Base-by-base conservation (phyloP, 2,329 filamentous ascomycete species). In the Exophiala calicioides region DNA sequence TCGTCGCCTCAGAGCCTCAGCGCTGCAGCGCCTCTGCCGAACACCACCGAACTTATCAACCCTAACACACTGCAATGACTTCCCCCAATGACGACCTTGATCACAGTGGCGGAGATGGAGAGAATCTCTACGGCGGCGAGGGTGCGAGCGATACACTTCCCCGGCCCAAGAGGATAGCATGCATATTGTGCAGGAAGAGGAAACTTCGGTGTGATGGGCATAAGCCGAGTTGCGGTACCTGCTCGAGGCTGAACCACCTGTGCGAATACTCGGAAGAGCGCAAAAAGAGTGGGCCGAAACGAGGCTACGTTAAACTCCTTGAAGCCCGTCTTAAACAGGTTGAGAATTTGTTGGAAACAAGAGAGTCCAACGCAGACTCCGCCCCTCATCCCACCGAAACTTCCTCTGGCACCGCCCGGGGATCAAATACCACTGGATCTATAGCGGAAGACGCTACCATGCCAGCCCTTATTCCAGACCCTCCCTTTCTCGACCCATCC, bases 211-310 rank as follows among this genome's bases (percentile, higher is more conserved):
- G 90, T 68, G 90, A 96, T 65, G 90, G 90, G 27, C 73, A 79
- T 42, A 84, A 86, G 55, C 90, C 90, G 16, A 88, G 86, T 58
- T 95, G 90, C 65, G 89, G 86, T 60, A 95, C 90, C 19, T 96
- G 90, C 68, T 83, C 86, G 23, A 78, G 90, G n/a, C 73, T 95
- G 39, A 84, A 87, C 32, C 90, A 96, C 68, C 80, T 85, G 44
- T 95, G 90, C 71, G 84, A 86, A 52, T 95, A 95, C 64, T 90
- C 95, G 64, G 90, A 95, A 71, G 85, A 91, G 60, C 81, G 90
- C 65, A 88, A 89, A 71, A 95, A 95, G 80, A 95, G 90, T 66
- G 90, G 90, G 2, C 90, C 90, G 2, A 95, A 95, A 74, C 80
- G 90, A 64, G 90, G 90, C 60, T 95, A 96, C 65, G 90, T 95